These are phyloP conservation scores for Hirschioporus abietinus DNA, from an alignment of 768 basidiomycete genomes.

Conservation along the genomic window DNA sequence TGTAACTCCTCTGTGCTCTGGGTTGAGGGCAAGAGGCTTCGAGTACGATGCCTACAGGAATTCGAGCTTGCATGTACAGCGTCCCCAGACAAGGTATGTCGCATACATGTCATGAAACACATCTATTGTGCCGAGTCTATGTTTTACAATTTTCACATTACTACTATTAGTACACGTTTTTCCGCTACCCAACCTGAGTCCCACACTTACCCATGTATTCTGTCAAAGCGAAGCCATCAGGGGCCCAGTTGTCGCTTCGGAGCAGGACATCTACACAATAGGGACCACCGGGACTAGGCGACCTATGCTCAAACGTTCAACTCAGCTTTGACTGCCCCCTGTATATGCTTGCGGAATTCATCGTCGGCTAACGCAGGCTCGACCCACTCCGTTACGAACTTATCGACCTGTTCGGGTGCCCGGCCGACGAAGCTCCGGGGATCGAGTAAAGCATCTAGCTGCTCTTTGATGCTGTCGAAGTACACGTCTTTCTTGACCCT, in stretches of 20 bases:
- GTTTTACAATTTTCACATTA: neutral
- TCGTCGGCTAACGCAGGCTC: slow-evolving; percentile 64
- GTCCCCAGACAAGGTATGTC: too few relatives aligned
- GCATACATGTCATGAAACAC: neutral
- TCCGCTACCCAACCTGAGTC: neutral
- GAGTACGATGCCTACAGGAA: neutral
- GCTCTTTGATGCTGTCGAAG: slow-evolving; percentile 80
- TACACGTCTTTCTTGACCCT: slow-evolving; percentile 77
- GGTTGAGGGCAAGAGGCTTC: neutral
- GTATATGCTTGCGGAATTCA: slow-evolving; percentile 51
- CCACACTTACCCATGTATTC: neutral
- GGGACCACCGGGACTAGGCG: neutral
- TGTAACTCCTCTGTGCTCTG: too few relatives aligned
- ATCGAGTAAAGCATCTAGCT: slow-evolving; percentile 76
- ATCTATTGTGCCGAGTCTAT: neutral
- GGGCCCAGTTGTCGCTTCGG: neutral
- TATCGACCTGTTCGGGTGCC: slow-evolving; percentile 92
- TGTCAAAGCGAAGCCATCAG: neutral
- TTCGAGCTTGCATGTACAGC: too few relatives aligned
- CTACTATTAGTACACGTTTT: neutral
- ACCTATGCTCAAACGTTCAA: slow-evolving; percentile 42
- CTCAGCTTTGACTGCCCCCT: slow-evolving; percentile 53
- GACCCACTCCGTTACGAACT: slow-evolving; percentile 85
- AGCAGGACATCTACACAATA: neutral
- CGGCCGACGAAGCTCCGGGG: slow-evolving; percentile 88